Evolutionary conservation across 345 rosid species (phyloP), one percentile per base, ranked within the genome.

Genomic region (Cardamine chenopodiifolia): DNA sequence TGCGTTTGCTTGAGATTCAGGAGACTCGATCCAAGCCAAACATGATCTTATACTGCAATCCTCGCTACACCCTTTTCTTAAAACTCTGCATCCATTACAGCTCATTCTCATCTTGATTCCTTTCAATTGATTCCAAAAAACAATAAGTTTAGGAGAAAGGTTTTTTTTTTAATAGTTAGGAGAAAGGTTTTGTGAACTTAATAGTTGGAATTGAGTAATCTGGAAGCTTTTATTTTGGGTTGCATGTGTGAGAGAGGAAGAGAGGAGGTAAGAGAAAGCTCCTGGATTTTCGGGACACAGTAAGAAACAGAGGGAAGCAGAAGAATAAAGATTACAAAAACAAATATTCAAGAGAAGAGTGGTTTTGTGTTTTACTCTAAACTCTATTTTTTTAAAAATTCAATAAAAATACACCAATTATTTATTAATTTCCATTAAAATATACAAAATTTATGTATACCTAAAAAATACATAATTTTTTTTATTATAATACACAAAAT

Each of bases 51-150:
- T 58, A 34, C 44, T 32, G 1, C 63, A 58, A 34, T 58, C 5
- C n/a, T 58, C 44, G 13, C 63, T 4, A 34, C 44, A 58, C 44
- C 44, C 44, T 58, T 62, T 62, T 25, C 67, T 42, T 22, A 62
- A 42, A 8, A 62, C 67, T 62, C 67, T 42, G n/a, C 67, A 62
- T 62, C 67, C 53, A 62, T 62, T 62, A 26, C 68, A 63, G 3
- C 68, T 63, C 54, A n/a, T 5, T 22, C 23, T 44, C 68, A 63
- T 63, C 67, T 44, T 63, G 50, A 4, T 14, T 61, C 2, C 12
- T 20, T 60, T 35, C 6, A 7, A 0, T n/a, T 56, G 5, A 28
- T 13, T 6, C 11, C 62, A 29, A 31, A 31, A 29, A 8, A 5
- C 11, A 15, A 12, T 20, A 31, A 49, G 14, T 49, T 25, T 56